A percentile compares a stretch with the other conserved stretches of the same genome.
These are phyloP conservation scores for Mortierella alpina DNA, from an alignment of 192 early-diverging fungal species.

Conservation along the genomic window DNA sequence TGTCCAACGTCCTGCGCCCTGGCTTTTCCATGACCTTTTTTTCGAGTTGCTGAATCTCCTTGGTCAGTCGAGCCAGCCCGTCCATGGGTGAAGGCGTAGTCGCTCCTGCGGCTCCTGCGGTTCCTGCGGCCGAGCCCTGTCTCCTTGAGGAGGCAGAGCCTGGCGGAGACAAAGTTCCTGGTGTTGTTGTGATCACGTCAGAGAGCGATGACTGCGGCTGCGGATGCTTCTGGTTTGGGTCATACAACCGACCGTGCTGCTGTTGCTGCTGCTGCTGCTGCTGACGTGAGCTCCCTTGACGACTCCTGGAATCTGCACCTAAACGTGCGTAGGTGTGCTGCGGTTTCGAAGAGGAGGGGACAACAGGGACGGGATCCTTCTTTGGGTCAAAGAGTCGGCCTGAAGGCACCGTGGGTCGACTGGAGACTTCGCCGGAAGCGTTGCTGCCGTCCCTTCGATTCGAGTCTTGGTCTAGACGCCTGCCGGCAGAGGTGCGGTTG, in stretches of 20 bases:
- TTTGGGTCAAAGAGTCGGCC: constrained; percentile 47
- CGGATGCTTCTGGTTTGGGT: constrained; percentile 38
- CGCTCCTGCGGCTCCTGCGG: background rate
- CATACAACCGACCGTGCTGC: constrained; percentile 24
- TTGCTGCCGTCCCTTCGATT: constrained; percentile 10
- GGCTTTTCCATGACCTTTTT: constrained; percentile 51
- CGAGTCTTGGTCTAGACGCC: constrained; percentile 20
- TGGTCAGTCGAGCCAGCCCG: constrained; percentile 41
- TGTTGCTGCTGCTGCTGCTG: constrained; percentile 17
- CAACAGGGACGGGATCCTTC: constrained; percentile 41
- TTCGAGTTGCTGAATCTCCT: constrained; percentile 48
- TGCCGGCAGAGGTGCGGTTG: background rate
- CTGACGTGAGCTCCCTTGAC: background rate
- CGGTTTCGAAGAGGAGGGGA: constrained; percentile 9
- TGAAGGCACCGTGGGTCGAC: constrained; percentile 8
- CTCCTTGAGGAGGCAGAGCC: constrained; percentile 11
- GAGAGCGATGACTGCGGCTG: constrained; percentile 35
- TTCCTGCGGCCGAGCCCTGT: constrained; percentile 1
- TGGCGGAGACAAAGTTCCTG: background rate
- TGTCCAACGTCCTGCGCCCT: constrained; percentile 33
- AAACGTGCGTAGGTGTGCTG: background rate
- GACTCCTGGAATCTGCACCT: constrained; percentile 16
- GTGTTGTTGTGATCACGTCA: background rate
- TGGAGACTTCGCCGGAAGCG: background rate
- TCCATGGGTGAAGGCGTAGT: constrained; percentile 16